phyloP scores from a whole-genome alignment of 306 rosid species.

The Amphicarpaea edgeworthii region DNA sequence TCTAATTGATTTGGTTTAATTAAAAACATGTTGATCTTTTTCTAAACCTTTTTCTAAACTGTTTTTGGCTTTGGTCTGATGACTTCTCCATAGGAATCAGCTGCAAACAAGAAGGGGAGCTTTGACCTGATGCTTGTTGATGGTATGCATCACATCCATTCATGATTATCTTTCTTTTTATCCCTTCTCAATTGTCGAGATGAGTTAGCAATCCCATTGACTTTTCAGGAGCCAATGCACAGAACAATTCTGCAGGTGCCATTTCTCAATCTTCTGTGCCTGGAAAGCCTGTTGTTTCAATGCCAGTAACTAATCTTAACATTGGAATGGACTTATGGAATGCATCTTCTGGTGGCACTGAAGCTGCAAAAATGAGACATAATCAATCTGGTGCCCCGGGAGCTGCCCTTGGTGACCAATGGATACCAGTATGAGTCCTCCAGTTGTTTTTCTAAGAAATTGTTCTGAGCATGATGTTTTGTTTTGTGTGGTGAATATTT shows the following conservation, averaged over 20 bases:
- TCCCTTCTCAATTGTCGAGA: slow-evolving; percentile 2
- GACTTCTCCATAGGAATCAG: slow-evolving; percentile 63
- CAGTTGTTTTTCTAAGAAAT: slow-evolving; percentile 4
- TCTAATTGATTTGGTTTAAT: slow-evolving; percentile 34
- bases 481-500: neutral
- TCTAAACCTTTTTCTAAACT: neutral
- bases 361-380: slow-evolving; percentile 69
- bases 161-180: neutral
- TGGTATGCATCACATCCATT: slow-evolving; percentile 58
- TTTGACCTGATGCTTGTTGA: slow-evolving; percentile 96
- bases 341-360: slow-evolving; percentile 63
- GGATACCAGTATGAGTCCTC: slow-evolving; percentile 74
- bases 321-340: slow-evolving; percentile 98
- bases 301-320: slow-evolving; percentile 84
- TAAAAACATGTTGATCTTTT: neutral
- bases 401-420: slow-evolving; percentile 67
- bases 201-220: slow-evolving; percentile 37
- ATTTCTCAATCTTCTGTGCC: slow-evolving; percentile 62
- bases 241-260: slow-evolving; percentile 60
- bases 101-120: slow-evolving; percentile 79
- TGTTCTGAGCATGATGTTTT: slow-evolving; percentile 32
- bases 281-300: slow-evolving; percentile 69
- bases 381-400: slow-evolving; percentile 65
- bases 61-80: slow-evolving; percentile 18
- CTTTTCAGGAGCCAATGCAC: slow-evolving; percentile 83